Conservation (phyloP, 2,329 filamentous ascomycete species). For the Neodidymelliopsis sp. region DNA sequence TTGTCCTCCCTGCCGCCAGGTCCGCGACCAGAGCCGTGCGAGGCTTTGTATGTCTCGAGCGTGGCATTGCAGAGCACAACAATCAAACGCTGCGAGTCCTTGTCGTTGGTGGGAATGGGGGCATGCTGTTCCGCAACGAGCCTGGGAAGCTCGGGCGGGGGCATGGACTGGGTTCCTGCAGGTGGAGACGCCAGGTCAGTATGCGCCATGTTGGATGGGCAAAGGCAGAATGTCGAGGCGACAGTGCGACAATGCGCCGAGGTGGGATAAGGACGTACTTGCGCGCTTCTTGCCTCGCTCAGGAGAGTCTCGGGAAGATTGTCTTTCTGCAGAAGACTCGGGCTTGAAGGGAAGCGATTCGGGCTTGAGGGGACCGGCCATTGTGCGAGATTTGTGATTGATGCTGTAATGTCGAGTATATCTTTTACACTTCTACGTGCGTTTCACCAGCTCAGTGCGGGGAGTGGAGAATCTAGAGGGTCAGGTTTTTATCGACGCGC, state of each 20-base stretch:
- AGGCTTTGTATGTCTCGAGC: constrained; percentile 95
- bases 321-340: constrained; percentile 32
- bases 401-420: constrained; percentile 4
- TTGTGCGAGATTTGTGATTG: constrained; percentile 8
- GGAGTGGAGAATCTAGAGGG: constrained; percentile 9
- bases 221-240: constrained; percentile 8
- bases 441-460: constrained; percentile 1
- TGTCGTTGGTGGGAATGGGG: constrained; percentile 84
- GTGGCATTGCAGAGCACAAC: constrained; percentile 97
- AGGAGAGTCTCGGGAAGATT: constrained; percentile 41
- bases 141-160: constrained; percentile 87
- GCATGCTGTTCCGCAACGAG: constrained; percentile 92
- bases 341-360: constrained; percentile 29
- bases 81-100: constrained; percentile 88
- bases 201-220: constrained; percentile 22
- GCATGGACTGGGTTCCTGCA: constrained; percentile 82
- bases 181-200: constrained; percentile 32
- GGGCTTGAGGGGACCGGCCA: constrained; percentile 31
- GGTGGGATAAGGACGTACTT: constrained; percentile 39
- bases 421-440: constrained; percentile 1
- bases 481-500: constrained; percentile 13
- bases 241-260: constrained; percentile 9
- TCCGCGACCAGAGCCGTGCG: constrained; percentile 71
- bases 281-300: constrained; percentile 48
- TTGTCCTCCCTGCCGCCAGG: constrained; percentile 83